Evolutionary conservation across 2,329 filamentous ascomycete genomes (phyloP).

Genomic region (Aureobasidium sp.): DNA sequence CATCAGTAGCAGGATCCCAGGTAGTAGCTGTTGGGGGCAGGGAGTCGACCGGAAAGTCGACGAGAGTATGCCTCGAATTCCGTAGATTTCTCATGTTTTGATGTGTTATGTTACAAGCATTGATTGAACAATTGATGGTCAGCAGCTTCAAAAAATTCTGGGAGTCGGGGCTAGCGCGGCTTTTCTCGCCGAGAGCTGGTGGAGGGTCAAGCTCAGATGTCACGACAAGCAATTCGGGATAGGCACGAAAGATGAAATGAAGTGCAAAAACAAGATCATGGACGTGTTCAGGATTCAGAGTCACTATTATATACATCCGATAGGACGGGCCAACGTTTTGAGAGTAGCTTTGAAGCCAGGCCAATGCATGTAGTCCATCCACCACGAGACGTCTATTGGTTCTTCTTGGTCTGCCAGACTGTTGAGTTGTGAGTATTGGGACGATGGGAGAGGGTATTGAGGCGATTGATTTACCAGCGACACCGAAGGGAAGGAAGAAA

Average conservation of each 20-base stretch:
- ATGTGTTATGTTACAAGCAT: conserved; percentile 18
- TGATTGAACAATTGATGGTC: conserved; percentile 18
- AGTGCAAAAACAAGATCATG: background rate
- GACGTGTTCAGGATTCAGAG: conserved; percentile 3
- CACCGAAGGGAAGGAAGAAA: conserved; percentile 54
- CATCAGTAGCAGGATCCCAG: conserved; percentile 77
- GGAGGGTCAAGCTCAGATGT: conserved; percentile 10
- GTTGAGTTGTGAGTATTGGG: conserved; percentile 25
- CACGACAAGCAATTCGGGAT: background rate
- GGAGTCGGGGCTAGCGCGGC: conserved; percentile 14
- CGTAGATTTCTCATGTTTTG: conserved; percentile 77
- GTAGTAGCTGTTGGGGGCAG: conserved; percentile 66
- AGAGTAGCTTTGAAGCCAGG: background rate
- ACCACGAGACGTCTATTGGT: conserved; percentile 31
- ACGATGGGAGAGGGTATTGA: background rate
- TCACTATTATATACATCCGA: conserved; percentile 17
- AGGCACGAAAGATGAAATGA: background rate
- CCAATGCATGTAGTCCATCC: conserved; percentile 3
- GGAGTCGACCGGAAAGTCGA: conserved; percentile 49
- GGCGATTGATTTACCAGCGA: conserved; percentile 51
- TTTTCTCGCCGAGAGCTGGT: conserved; percentile 15
- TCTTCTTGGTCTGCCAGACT: conserved; percentile 66
- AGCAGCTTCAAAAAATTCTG: conserved; percentile 18
- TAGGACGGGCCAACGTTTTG: conserved; percentile 2
- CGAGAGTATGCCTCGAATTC: conserved; percentile 64